Conservation (phyloP, 1,139 yeast species). For the Lipomyces yarrowii region DNA sequence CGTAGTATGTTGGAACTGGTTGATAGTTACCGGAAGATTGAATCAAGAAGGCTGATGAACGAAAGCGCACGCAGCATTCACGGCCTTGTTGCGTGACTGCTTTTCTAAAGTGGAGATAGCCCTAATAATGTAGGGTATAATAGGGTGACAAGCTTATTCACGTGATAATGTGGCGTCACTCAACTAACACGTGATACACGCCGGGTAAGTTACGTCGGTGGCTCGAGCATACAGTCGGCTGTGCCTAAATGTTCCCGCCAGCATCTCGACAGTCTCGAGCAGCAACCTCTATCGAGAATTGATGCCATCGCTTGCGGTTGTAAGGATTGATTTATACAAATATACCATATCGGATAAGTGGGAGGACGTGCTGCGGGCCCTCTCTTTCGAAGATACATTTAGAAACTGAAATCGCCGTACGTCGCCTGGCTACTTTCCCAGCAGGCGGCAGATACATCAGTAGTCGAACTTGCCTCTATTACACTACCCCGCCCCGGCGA, state of each 20-base stretch:
- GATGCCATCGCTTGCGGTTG: background rate
- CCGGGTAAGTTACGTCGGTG: background rate
- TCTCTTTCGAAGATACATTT: background rate
- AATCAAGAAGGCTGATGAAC: background rate
- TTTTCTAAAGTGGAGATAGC: background rate
- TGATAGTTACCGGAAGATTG: background rate
- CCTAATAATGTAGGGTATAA: background rate
- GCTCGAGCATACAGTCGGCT: no score
- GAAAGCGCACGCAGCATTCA: background rate
- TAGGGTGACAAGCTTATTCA: background rate
- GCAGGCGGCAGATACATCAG: background rate
- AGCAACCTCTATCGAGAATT: background rate
- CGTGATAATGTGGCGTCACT: no score
- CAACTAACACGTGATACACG: background rate
- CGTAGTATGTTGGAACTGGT: constrained; percentile 1
- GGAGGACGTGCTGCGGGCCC: background rate
- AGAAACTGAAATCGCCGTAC: background rate
- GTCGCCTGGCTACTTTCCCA: background rate
- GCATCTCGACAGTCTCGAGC: background rate
- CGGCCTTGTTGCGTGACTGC: background rate
- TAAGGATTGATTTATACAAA: background rate
- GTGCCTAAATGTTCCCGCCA: background rate
- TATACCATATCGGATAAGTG: background rate
- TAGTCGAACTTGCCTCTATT: background rate
- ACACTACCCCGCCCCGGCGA: background rate